These are phyloP conservation scores for Hyphopichia pseudoburtonii DNA, from an alignment of 1,139 yeast species.

Conservation along the genomic window DNA sequence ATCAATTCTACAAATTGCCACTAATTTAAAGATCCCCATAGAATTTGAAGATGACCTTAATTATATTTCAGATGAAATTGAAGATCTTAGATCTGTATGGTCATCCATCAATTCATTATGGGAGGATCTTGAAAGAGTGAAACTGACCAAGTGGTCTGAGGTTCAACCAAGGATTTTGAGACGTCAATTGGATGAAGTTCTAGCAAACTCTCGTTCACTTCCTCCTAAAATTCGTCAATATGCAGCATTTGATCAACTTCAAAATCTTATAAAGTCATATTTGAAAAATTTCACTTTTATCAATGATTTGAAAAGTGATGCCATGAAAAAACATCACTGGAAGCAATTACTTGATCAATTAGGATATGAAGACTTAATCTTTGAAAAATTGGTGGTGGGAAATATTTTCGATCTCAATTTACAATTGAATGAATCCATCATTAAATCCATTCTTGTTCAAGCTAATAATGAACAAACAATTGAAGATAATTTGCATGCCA, in stretches of 20 bases:
- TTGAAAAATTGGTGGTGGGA: constrained; percentile 45
- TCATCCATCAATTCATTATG: constrained; percentile 55
- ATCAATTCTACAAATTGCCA: constrained; percentile 41
- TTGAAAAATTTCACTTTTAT: constrained; percentile 42
- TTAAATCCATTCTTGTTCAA: constrained; percentile 53
- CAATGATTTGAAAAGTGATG: constrained; percentile 54
- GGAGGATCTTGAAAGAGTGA: constrained; percentile 48
- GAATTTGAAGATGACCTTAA: constrained; percentile 27
- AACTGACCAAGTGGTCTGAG: constrained; percentile 49
- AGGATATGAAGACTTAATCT: constrained; percentile 16
- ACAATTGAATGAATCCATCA: constrained; percentile 38
- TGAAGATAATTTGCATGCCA: constrained; percentile 52
- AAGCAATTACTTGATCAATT: constrained; percentile 40
- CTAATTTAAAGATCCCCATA: constrained; percentile 40
- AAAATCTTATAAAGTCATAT: constrained; percentile 42
- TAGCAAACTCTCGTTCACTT: constrained; percentile 48
- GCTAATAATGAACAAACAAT: constrained; percentile 76
- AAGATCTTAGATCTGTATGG: constrained; percentile 68
- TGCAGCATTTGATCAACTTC: constrained; percentile 64
- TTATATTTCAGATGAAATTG: constrained; percentile 48
- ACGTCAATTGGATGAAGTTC: constrained; percentile 50
- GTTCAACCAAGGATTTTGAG: constrained; percentile 50
- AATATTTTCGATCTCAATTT: constrained; percentile 63
- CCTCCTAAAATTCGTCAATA: constrained; percentile 67
- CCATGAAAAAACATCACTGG: constrained; percentile 74